These are phyloP conservation scores for Coleophoma cylindrospora DNA, from an alignment of 2,329 filamentous ascomycete species.

Conservation along the genomic window DNA sequence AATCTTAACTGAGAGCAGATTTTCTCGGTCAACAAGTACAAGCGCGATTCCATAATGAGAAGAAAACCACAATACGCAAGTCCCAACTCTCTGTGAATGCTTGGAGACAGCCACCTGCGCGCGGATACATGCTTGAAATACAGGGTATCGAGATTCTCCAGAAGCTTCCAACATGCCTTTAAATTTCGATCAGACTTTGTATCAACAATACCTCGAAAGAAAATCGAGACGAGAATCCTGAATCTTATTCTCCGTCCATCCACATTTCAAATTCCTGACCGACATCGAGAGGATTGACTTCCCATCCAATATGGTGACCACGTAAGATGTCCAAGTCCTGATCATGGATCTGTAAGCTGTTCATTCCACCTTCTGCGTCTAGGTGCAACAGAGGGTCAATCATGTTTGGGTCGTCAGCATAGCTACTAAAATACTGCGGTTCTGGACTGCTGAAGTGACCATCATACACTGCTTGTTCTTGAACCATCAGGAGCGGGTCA, in stretches of 20 bases:
- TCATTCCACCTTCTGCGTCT: conserved; percentile 9
- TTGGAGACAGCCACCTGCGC: too few species aligned
- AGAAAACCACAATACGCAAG: not conserved
- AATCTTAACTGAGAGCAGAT: too few species aligned
- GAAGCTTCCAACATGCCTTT: too few species aligned
- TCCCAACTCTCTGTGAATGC: too few species aligned
- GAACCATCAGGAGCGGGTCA: conserved; percentile 21
- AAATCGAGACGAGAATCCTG: too few species aligned
- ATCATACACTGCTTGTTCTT: conserved; percentile 13
- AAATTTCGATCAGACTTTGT: too few species aligned
- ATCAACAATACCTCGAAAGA: too few species aligned
- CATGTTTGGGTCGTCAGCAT: conserved; percentile 13
- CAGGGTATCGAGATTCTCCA: not conserved
- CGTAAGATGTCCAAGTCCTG: conserved; percentile 22
- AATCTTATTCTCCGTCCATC: conserved; percentile 16
- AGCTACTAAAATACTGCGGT: conserved; percentile 16
- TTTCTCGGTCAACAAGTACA: not conserved
- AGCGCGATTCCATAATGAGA: not conserved
- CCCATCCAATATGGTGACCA: conserved; percentile 25
- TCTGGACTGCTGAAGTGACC: conserved; percentile 11
- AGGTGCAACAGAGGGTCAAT: conserved; percentile 15
- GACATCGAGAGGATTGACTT: conserved; percentile 22
- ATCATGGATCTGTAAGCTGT: conserved; percentile 21
- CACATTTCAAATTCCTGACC: conserved; percentile 27
- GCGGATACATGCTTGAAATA: not conserved